Percentiles rank a stretch among this genome's conserved stretches.
Evolutionary conservation across 1,139 yeast species (phyloP).

Genomic region (Saccharomycopsis phalli): DNA sequence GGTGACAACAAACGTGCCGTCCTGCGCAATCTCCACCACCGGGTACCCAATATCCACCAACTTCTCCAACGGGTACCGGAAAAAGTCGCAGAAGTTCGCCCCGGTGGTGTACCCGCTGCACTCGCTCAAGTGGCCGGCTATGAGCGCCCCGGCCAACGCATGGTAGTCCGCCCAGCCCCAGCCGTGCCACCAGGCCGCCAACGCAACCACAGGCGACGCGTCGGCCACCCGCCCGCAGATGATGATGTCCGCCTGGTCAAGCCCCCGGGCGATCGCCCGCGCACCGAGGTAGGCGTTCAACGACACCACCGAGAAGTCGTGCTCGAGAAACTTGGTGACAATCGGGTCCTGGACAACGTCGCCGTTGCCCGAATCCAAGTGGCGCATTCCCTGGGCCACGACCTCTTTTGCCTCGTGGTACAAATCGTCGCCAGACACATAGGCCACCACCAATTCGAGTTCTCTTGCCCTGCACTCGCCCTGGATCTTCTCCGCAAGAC

Average conservation of each 20-base stretch:
- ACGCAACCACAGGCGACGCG: conserved; percentile 24
- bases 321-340: conserved; percentile 8
- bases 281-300: conserved; percentile 23
- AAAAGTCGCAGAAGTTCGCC: conserved; percentile 23
- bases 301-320: conserved; percentile 10
- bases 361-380: conserved; percentile 21
- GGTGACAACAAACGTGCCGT: conserved; percentile 22
- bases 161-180: conserved; percentile 22
- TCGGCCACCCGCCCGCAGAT: conserved; percentile 24
- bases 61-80: conserved; percentile 19
- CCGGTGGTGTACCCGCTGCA: conserved; percentile 24
- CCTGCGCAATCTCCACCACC: conserved; percentile 22
- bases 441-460: conserved; percentile 21
- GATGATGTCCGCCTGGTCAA: conserved; percentile 23
- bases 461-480: conserved; percentile 12
- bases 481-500: conserved; percentile 21
- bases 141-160: conserved; percentile 22
- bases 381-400: conserved; percentile 14
- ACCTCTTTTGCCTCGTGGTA: conserved; percentile 15
- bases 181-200: conserved; percentile 24
- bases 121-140: conserved; percentile 25
- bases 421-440: conserved; percentile 23
- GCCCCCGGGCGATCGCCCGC: conserved; percentile 22
- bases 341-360: conserved; percentile 9
- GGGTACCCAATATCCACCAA: conserved; percentile 23